Conservation (phyloP, 2,329 filamentous ascomycete genomes). For the Massarina eburnea region DNA sequence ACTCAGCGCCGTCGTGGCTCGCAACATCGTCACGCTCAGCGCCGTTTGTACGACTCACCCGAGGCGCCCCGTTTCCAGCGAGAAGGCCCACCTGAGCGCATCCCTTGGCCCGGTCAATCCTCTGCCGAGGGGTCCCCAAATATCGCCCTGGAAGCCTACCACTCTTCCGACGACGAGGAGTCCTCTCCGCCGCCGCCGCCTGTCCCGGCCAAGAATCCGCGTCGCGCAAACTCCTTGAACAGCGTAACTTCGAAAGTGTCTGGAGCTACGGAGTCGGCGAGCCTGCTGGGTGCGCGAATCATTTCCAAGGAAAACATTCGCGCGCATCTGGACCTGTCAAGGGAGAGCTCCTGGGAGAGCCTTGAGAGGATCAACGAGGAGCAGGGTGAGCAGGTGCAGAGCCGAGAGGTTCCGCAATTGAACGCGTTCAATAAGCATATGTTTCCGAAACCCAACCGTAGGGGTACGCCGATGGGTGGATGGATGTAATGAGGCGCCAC, state of each 20-base stretch:
- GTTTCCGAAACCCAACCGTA: constrained; percentile 29
- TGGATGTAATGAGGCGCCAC: constrained; percentile 7
- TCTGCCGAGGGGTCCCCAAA: not conserved
- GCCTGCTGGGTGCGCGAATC: constrained; percentile 19
- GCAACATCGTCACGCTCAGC: too few relatives aligned
- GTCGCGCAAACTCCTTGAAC: constrained; percentile 6
- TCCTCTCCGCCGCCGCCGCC: constrained; percentile 11
- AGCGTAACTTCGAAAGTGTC: not conserved
- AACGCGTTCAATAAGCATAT: constrained; percentile 32
- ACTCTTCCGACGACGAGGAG: not conserved
- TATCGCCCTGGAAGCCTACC: not conserved
- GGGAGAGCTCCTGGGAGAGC: constrained; percentile 17
- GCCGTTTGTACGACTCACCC: too few relatives aligned
- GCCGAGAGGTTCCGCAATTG: constrained; percentile 4
- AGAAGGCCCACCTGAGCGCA: too few relatives aligned
- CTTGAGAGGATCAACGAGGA: constrained; percentile 5
- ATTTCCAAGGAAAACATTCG: constrained; percentile 40
- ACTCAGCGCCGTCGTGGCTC: too few relatives aligned
- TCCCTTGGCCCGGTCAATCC: not conserved
- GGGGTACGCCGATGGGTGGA: constrained; percentile 13
- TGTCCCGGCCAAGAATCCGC: constrained; percentile 23
- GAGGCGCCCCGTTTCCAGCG: too few relatives aligned
- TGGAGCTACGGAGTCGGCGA: not conserved
- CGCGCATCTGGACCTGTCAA: constrained; percentile 17
- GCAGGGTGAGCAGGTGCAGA: constrained; percentile 3